Conservation (phyloP, 2,329 filamentous ascomycete species). For the Botrytis aclada region DNA sequence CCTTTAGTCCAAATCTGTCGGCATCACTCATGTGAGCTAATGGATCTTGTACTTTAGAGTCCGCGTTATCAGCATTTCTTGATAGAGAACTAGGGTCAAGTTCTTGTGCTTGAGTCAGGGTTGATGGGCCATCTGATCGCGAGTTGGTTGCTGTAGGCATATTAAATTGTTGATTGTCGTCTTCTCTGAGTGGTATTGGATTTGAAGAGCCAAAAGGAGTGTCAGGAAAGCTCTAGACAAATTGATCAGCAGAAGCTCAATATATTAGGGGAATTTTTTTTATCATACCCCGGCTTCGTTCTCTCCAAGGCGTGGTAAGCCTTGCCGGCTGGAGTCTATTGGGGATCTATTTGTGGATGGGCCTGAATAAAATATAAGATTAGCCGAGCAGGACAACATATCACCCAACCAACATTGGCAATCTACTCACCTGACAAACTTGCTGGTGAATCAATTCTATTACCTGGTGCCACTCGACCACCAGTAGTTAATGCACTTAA, state of each 20-base stretch:
- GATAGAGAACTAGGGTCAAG: conserved; percentile 28
- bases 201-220: conserved; percentile 29
- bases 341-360: conserved; percentile 33
- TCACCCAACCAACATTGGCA: neutral
- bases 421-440: conserved; percentile 32
- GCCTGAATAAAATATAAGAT: conserved; percentile 24
- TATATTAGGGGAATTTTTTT: neutral
- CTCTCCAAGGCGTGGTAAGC: conserved; percentile 26
- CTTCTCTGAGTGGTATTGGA: conserved; percentile 27
- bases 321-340: conserved; percentile 30
- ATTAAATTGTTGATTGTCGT: conserved; percentile 23
- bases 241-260: conserved; percentile 4
- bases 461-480: conserved; percentile 46
- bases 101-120: conserved; percentile 26
- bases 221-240: conserved; percentile 29
- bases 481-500: conserved; percentile 63
- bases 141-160: conserved; percentile 26
- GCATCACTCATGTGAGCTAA: conserved; percentile 58
- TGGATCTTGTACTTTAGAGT: conserved; percentile 51
- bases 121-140: conserved; percentile 25
- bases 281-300: conserved; percentile 31
- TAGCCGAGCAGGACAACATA: conserved; percentile 2
- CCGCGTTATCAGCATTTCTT: conserved; percentile 30
- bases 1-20: conserved; percentile 65
- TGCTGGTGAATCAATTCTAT: conserved; percentile 34